Base-by-base conservation (phyloP, 208 protist genomes). In the Trypanosoma avium region DNA sequence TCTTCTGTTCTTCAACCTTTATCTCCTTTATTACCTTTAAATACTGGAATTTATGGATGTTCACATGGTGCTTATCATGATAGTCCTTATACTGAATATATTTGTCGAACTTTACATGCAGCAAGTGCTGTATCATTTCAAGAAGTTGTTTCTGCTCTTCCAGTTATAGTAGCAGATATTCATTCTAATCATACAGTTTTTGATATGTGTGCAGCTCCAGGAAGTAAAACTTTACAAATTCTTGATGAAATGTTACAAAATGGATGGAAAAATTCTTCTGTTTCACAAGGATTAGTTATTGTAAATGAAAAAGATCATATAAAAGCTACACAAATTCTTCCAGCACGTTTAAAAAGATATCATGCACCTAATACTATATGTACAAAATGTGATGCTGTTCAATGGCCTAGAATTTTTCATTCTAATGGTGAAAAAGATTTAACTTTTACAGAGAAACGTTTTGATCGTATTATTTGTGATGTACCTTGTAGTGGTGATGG, bases 401-500 rank as follows among this genome's bases (percentile, higher is more conserved):
- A 95, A 67, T 94, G 92, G 82, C 93, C 93, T 35, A 71, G 77
- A 17, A 36, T 97, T 10, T 96, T 93, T 77, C 47, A 22, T 74
- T 43, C 76, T 55, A 17, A 15, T 62, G 32, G 79, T 83, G 7
- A 38, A 19, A 32, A 2, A 29, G 48, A 42, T n/a, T n/a, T 4
- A 3, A 5, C 3, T n/a, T 54, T 67, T 43, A 33, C 15, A 36
- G 63, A 68, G 52, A 66, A 59, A 48, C 80, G 70, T 32, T 97
- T 96, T 66, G 93, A 97, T 65, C 87, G 87, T 61, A 74, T 98
- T 61, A 83, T 99, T 30, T 95, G 88, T 63, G 97, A 99, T 60
- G 97, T 98, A 17, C 96, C 97, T 2, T 99, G 97, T 79, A 96
- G 84, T 60, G 97, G 97, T 15, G 97, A 98, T 66, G 97, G 97